Base-by-base conservation (phyloP, 2,329 filamentous ascomycete species). In the Blastomyces silverae region DNA sequence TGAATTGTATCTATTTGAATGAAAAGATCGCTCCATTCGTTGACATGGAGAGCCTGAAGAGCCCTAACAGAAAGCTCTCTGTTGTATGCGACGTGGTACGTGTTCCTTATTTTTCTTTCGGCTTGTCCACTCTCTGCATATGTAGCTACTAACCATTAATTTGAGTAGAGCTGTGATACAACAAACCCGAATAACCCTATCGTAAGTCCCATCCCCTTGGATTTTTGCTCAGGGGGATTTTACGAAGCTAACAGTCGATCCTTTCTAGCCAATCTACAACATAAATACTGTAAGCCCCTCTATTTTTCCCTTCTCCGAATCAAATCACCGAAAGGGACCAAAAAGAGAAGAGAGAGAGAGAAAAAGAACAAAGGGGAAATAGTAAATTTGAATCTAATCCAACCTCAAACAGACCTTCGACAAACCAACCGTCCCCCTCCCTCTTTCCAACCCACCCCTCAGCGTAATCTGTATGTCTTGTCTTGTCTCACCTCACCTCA, bases 1-100 rank as follows among this genome's bases (percentile, higher is more conserved):
- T 94, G 76, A 95, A 94, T 81, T 92, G 89, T 84, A 93, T 96
- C 76, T 96, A 96, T 79, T 86, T 97, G 53, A 86, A 83, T 67
- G 81, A 86, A 70, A 85, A 88, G 75, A 92, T 94, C 70, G 89
- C 90, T 34, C 89, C 89, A 44, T 97, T 97, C 75, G 84, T 96
- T 73, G 87, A 90, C 77, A 74, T 82, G 66, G 84, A 90, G 70
- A 87, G 84, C 62, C 85, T 96, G 64, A 82, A 87, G 68, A 79
- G 82, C 52, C 81, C 88, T 2, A 83, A 83, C 71, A 88, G 93
- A 74, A 89, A 87, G 73, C 84, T 97, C 63, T 86, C 85, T 64
- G 90, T 95, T 56, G 85, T 95, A 67, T 91, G 89, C 76, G 91
- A 95, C 73, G 90, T 94, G 67, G 68, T 70, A 64, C 52, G 68